Evolutionary conservation across 345 rosid genomes (phyloP).

Genomic region (Bruguiera sexangula): DNA sequence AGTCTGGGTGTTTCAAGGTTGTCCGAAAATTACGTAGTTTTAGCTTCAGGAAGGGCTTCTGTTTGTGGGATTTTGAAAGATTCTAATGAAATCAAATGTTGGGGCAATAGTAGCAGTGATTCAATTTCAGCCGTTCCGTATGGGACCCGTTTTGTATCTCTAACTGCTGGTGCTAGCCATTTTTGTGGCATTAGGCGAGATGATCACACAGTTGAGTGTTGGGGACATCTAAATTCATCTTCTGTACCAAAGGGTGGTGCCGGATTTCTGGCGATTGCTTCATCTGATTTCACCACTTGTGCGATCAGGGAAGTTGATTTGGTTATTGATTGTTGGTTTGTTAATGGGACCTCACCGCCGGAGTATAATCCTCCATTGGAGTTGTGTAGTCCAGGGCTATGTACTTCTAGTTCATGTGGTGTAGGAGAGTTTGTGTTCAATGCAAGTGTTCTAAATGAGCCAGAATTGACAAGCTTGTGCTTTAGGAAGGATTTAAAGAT

Average conservation of each 20-base stretch:
- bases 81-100: constrained; percentile 54
- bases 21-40: constrained; percentile 35
- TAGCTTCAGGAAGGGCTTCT: constrained; percentile 55
- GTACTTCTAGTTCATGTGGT: constrained; percentile 52
- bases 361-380: constrained; percentile 80
- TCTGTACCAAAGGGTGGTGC: constrained; percentile 55
- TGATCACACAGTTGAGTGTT: constrained; percentile 75
- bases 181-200: constrained; percentile 84
- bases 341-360: constrained; percentile 35
- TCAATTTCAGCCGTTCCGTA: constrained; percentile 32
- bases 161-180: constrained; percentile 71
- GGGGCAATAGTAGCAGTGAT: constrained; percentile 46
- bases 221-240: constrained; percentile 73
- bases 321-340: constrained; percentile 84
- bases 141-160: constrained; percentile 44
- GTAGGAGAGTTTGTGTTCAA: constrained; percentile 65
- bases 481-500: constrained; percentile 60
- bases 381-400: constrained; percentile 83
- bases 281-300: constrained; percentile 69
- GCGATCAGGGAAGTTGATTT: constrained; percentile 83
- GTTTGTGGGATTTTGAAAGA: constrained; percentile 56
- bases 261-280: constrained; percentile 84
- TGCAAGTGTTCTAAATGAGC: constrained; percentile 77
- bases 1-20: constrained; percentile 42
- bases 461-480: constrained; percentile 69